phyloP scores from a whole-genome alignment of 805 yeast species.

The Lipomyces lipofer region DNA sequence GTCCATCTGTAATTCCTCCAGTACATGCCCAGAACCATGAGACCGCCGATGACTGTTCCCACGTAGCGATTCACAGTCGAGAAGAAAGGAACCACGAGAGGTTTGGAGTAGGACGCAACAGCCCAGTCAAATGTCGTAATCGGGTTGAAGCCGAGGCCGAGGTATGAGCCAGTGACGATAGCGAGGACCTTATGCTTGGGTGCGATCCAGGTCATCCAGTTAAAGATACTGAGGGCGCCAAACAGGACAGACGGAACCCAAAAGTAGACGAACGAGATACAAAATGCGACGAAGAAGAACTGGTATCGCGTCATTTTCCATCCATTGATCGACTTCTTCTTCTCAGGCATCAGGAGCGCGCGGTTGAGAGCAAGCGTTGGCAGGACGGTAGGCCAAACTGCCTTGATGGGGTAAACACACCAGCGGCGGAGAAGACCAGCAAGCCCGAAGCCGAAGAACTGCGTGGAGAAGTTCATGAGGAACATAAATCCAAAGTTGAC shows the following conservation, averaged over 20 bases:
- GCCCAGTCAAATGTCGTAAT: constrained; percentile 49
- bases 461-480: constrained; percentile 54
- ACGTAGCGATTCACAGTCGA: constrained; percentile 38
- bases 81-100: constrained; percentile 48
- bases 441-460: constrained; percentile 64
- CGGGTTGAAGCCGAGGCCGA: constrained; percentile 48
- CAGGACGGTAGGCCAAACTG: constrained; percentile 55
- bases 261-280: constrained; percentile 48
- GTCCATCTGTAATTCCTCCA: constrained; percentile 54
- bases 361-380: constrained; percentile 53
- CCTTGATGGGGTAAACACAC: constrained; percentile 42
- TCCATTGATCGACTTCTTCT: constrained; percentile 51
- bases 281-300: constrained; percentile 49
- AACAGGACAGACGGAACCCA: constrained; percentile 64
- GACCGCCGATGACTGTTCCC: constrained; percentile 41
- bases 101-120: constrained; percentile 42
- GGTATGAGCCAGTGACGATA: constrained; percentile 47
- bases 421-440: constrained; percentile 64
- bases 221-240: constrained; percentile 56
- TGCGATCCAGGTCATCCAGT: constrained; percentile 58
- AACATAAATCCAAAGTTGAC: constrained; percentile 53
- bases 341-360: constrained; percentile 47
- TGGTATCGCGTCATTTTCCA: constrained; percentile 59
- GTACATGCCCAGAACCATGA: constrained; percentile 40
- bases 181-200: constrained; percentile 53